These are phyloP conservation scores for Neurospora sp. DNA, from an alignment of 2,329 filamentous ascomycete species.

Conservation along the genomic window DNA sequence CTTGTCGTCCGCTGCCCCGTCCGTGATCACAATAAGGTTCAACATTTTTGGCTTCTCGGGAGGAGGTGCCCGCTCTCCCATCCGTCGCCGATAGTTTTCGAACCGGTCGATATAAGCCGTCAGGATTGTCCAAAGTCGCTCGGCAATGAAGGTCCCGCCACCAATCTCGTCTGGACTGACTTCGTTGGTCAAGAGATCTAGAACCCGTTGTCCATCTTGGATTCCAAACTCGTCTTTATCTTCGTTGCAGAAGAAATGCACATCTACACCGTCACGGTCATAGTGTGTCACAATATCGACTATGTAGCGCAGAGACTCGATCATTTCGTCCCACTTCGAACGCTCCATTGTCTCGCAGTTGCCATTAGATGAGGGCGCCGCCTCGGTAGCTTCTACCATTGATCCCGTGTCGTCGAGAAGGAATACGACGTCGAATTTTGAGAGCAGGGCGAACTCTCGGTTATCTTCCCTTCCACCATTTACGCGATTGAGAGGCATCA, in stretches of 20 bases:
- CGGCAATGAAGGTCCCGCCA: conserved; percentile 10
- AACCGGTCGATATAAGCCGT: conserved; percentile 4
- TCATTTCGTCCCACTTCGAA: conserved; percentile 7
- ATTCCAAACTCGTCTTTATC: conserved; percentile 7
- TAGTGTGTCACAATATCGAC: conserved; percentile 9
- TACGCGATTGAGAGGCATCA: not conserved
- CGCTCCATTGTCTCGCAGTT: not conserved
- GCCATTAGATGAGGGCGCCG: not conserved
- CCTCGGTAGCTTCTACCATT: conserved; percentile 2
- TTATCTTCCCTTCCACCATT: conserved; percentile 2
- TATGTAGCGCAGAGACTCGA: conserved; percentile 6
- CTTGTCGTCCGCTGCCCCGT: conserved; percentile 9
- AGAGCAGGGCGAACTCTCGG: conserved; percentile 1
- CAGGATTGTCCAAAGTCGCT: conserved; percentile 6
- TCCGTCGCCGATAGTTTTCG: conserved; percentile 2
- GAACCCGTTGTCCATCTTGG: conserved; percentile 4
- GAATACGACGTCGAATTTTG: conserved; percentile 9
- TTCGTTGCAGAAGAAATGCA: conserved; percentile 7
- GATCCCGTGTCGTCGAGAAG: conserved; percentile 9
- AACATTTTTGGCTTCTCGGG: conserved; percentile 7
- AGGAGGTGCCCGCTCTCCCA: not conserved
- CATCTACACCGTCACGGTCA: conserved; percentile 8
- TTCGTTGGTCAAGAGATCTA: conserved; percentile 7
- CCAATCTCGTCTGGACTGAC: conserved; percentile 9
- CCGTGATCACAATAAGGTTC: conserved; percentile 10